Base-by-base conservation (phyloP, 768 basidiomycete genomes). In the Leccinum imitatum region DNA sequence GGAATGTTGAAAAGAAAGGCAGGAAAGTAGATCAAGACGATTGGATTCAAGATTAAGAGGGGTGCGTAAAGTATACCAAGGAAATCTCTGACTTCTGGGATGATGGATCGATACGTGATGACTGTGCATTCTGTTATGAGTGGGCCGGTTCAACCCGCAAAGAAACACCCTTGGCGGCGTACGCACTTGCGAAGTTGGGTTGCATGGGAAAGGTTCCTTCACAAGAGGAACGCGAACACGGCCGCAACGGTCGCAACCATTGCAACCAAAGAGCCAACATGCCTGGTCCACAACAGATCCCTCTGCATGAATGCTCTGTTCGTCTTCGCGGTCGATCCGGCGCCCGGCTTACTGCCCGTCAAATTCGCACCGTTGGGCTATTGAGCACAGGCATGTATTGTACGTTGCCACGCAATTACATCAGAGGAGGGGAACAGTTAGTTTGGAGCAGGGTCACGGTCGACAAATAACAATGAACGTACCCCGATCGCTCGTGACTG, bases 361-460 rank as follows among this genome's bases (percentile, higher is more conserved):
- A 90, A 69, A 64, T 89, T 89, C 37, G 82, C 84, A 50, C 87
- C 87, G 62, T 89, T 89, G 1, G 87, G 82, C 83, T 88, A 58
- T 30, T 37, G 6, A 75, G 2, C 17, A 3, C 31, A 27, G 2
- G 17, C 25, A 17, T 25, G 19, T 7, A 23, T 25, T 2, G 27
- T 27, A 27, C 27, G 27, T 27, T 27, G 27, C 1, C 25, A 17
- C 19, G 21, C 6, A 23, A 25, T 17, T 19, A 25, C 13, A 6
- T 19, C 37, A 21, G 41, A 31, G 4, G 1, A 31, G 55, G 25
- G 17, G 19, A 10, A 4, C 6, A 4, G 46, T 52, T 0, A 56
- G 33, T 13, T 47, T 41, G n/a, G 0, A 25, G 35, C 11, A 3
- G 13, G 6, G 25, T 3, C 15, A 41, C 3, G 8, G 39, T 41